phyloP scores from a whole-genome alignment of 352 stramenopile genomes.

The Phytophthora sp. region DNA sequence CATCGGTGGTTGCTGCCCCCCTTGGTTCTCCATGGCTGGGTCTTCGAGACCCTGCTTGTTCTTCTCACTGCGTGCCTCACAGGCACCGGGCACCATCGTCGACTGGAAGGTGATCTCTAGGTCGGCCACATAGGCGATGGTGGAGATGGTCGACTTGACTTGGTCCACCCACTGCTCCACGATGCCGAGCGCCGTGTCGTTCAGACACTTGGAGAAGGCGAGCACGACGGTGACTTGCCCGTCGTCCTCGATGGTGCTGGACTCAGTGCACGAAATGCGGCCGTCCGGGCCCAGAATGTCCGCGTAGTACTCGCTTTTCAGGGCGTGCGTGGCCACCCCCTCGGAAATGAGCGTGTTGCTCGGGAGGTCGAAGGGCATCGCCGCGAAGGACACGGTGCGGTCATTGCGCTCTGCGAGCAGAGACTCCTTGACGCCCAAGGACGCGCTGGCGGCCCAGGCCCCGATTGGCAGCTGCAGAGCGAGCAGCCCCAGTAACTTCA shows the following conservation, averaged over 20 bases:
- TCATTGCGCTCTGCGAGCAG: slow-evolving; percentile 21
- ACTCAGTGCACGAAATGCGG: slow-evolving; percentile 24
- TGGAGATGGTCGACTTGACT: slow-evolving; percentile 17
- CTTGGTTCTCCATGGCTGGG: slow-evolving; percentile 20
- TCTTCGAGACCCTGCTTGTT: slow-evolving; percentile 23
- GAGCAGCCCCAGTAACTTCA: slow-evolving; percentile 32
- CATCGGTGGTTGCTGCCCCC: not conserved
- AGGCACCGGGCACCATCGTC: slow-evolving; percentile 50
- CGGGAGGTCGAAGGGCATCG: slow-evolving; percentile 23
- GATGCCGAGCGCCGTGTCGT: slow-evolving; percentile 37
- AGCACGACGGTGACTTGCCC: slow-evolving; percentile 46
- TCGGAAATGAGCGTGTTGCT: slow-evolving; percentile 23
- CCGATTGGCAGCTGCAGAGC: slow-evolving; percentile 19
- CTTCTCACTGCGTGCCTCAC: slow-evolving; percentile 36
- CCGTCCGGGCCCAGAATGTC: not conserved
- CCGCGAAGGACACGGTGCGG: slow-evolving; percentile 25
- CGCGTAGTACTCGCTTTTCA: slow-evolving; percentile 9
- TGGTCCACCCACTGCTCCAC: slow-evolving; percentile 60
- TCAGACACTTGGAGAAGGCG: slow-evolving; percentile 72
- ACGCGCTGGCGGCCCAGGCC: slow-evolving; percentile 2
- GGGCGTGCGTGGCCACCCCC: not conserved
- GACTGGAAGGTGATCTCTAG: slow-evolving; percentile 37
- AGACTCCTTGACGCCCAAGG: slow-evolving; percentile 26
- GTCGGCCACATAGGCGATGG: not conserved
- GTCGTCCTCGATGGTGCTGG: slow-evolving; percentile 4